Evolutionary conservation across 805 yeast species (phyloP).

Genomic region (Lipomyces yamadae): DNA sequence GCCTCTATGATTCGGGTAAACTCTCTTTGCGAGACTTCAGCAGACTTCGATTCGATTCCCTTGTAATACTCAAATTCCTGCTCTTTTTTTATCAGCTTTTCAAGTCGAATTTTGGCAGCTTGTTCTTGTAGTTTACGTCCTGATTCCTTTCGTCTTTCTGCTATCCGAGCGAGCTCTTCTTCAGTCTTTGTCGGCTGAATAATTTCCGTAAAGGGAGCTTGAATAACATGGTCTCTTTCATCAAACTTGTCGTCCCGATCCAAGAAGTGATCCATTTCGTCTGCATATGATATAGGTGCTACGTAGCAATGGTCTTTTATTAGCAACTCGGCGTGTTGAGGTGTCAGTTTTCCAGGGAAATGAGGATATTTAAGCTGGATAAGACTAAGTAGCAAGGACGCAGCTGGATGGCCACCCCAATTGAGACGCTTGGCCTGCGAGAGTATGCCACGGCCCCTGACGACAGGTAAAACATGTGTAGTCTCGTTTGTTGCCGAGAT

Average conservation of each 20-base stretch:
- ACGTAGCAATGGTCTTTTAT: slow-evolving; percentile 80
- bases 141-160: slow-evolving; percentile 79
- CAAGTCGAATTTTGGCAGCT: slow-evolving; percentile 81
- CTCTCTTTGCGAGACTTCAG: slow-evolving; percentile 55
- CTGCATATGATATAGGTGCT: slow-evolving; percentile 61
- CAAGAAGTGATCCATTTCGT: slow-evolving; percentile 63
- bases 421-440: slow-evolving; percentile 77
- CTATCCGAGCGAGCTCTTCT: slow-evolving; percentile 77
- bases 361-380: slow-evolving; percentile 85
- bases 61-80: slow-evolving; percentile 76
- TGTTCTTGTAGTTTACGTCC: slow-evolving; percentile 91
- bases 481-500: slow-evolving; percentile 82
- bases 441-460: slow-evolving; percentile 68
- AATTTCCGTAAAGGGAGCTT: slow-evolving; percentile 76
- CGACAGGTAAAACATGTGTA: slow-evolving; percentile 80
- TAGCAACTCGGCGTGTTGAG: slow-evolving; percentile 66
- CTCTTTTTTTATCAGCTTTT: slow-evolving; percentile 78
- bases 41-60: slow-evolving; percentile 50
- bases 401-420: slow-evolving; percentile 86
- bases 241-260: slow-evolving; percentile 65
- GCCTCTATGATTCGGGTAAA: slow-evolving; percentile 57
- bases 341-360: slow-evolving; percentile 76
- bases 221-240: slow-evolving; percentile 72
- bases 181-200: slow-evolving; percentile 74
- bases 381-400: slow-evolving; percentile 63